These are phyloP conservation scores for Linnemannia hyalina DNA, from an alignment of 192 early-diverging fungal genomes.

Conservation along the genomic window DNA sequence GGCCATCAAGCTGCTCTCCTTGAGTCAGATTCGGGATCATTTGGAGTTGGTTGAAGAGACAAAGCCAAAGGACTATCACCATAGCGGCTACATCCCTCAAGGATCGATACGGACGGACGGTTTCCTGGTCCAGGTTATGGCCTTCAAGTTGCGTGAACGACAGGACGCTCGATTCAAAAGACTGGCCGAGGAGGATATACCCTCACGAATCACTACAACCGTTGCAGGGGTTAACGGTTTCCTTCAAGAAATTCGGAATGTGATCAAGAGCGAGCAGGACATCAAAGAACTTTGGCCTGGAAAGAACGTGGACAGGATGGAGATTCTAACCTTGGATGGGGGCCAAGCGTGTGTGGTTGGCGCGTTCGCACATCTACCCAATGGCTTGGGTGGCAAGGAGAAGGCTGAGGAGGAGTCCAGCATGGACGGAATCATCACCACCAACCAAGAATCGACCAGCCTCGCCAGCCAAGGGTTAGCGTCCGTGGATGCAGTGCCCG, in stretches of 20 bases:
- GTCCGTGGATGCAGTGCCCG: too few relatives aligned
- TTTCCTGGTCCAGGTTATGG: not conserved
- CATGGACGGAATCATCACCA: not conserved
- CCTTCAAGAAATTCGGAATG: conserved; percentile 18
- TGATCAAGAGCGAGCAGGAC: conserved; percentile 15
- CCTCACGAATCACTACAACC: conserved; percentile 16
- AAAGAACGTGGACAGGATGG: too few relatives aligned
- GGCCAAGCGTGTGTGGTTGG: conserved; percentile 28
- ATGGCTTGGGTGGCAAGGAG: not conserved
- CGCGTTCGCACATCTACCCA: conserved; percentile 12
- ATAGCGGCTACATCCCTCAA: not conserved
- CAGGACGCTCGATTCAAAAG: conserved; percentile 1
- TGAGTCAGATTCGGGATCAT: conserved; percentile 1
- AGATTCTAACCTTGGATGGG: conserved; percentile 27
- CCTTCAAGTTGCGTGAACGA: conserved; percentile 15
- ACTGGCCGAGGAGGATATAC: conserved; percentile 7
- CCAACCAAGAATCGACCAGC: not conserved
- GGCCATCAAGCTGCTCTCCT: too few relatives aligned
- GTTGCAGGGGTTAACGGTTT: too few relatives aligned
- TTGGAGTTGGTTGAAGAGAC: not conserved
- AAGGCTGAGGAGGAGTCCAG: not conserved
- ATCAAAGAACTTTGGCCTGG: too few relatives aligned
- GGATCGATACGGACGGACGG: conserved; percentile 15
- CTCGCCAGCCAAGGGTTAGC: too few relatives aligned
- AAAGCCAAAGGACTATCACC: not conserved